phyloP scores from a whole-genome alignment of 139 green algal species.

The Haematococcus lacustris region DNA sequence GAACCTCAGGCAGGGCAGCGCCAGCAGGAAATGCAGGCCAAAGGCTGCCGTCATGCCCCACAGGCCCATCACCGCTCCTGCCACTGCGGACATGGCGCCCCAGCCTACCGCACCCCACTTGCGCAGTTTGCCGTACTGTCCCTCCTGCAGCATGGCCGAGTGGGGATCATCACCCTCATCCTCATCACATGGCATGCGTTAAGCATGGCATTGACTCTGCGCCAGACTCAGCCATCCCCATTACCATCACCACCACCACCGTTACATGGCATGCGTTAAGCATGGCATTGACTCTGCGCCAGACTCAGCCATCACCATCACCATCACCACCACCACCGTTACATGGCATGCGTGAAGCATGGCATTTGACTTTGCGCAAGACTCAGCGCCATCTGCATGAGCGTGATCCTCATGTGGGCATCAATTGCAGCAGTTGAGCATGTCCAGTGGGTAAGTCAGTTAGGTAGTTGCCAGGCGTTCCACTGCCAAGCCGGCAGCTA shows the following conservation, averaged over 20 bases:
- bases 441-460: too few relatives aligned
- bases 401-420: too few relatives aligned
- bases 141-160: slow-evolving; percentile 5
- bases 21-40: slow-evolving; percentile 14
- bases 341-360: neutral
- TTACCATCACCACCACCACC: neutral
- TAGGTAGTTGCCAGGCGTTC: too few relatives aligned
- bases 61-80: slow-evolving; percentile 9
- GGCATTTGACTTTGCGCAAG: neutral
- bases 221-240: neutral
- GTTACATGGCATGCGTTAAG: neutral
- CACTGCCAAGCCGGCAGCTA: too few relatives aligned
- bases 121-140: slow-evolving; percentile 39
- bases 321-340: neutral
- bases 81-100: slow-evolving; percentile 24
- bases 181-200: neutral
- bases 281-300: neutral
- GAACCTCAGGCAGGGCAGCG: slow-evolving; percentile 17
- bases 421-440: too few relatives aligned
- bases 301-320: neutral
- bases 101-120: slow-evolving; percentile 46
- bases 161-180: neutral
- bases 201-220: neutral
- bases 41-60: slow-evolving; percentile 28
- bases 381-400: too few relatives aligned